Conservation (phyloP, 2,329 filamentous ascomycete genomes). For the Polychaeton citri region DNA sequence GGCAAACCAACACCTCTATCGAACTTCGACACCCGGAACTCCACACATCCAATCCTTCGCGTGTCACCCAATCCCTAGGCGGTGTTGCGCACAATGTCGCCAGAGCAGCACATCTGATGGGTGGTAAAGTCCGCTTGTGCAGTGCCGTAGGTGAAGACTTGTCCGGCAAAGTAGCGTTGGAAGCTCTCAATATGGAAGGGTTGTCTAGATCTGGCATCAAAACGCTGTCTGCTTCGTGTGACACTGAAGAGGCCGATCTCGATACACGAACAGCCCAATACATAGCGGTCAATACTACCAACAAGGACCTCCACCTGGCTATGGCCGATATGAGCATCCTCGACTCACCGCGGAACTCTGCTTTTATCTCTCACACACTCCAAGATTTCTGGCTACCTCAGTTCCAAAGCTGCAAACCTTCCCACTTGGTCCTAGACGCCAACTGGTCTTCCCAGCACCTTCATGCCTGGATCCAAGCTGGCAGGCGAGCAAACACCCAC, state of each 20-base stretch:
- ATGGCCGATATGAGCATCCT: constrained; percentile 95
- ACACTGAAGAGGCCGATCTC: no score
- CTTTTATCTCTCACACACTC: constrained; percentile 27
- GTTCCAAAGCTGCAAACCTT: constrained; percentile 43
- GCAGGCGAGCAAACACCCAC: constrained; percentile 40
- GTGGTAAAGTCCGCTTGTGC: constrained; percentile 55
- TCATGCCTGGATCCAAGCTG: constrained; percentile 52
- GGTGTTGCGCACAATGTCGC: constrained; percentile 91
- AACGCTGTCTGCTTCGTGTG: no score
- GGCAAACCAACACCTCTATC: constrained; percentile 14
- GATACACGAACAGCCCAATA: constrained; percentile 70
- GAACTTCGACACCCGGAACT: constrained; percentile 30
- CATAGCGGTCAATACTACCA: constrained; percentile 71
- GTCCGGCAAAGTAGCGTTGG: constrained; percentile 60
- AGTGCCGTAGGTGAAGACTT: constrained; percentile 71
- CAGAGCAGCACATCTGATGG: constrained; percentile 61
- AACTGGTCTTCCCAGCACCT: constrained; percentile 66
- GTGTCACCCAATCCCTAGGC: constrained; percentile 70
- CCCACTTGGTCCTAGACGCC: constrained; percentile 71
- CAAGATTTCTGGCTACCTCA: constrained; percentile 47
- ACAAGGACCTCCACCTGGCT: constrained; percentile 74
- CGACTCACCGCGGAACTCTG: constrained; percentile 22
- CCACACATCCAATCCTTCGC: constrained; percentile 75
- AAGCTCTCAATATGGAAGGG: constrained; percentile 49
- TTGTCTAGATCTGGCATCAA: constrained; percentile 53